These are phyloP conservation scores for Nakazawaea pomicola DNA, from an alignment of 805 yeast genomes.

Conservation along the genomic window DNA sequence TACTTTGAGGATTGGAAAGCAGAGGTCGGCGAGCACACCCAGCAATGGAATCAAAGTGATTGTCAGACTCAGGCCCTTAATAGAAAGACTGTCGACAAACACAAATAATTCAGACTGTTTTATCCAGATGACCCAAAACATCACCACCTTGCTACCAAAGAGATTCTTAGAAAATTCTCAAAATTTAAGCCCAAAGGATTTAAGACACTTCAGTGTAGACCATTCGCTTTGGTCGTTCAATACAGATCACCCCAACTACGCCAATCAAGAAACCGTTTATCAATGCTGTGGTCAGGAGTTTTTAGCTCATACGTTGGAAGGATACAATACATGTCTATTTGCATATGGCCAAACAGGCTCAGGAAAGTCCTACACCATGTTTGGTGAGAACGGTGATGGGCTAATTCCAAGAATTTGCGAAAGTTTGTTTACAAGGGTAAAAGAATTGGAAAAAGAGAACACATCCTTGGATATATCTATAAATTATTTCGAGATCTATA, in stretches of 20 bases:
- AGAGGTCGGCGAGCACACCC: not conserved
- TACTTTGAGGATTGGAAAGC: constrained; percentile 12
- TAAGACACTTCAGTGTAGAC: constrained; percentile 44
- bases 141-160: constrained; percentile 6
- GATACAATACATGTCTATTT: constrained; percentile 35
- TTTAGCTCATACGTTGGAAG: constrained; percentile 58
- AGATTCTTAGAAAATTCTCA: not conserved
- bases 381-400: constrained; percentile 55
- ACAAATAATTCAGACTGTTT: constrained; percentile 22
- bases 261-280: constrained; percentile 49
- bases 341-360: constrained; percentile 84
- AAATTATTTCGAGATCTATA: constrained; percentile 72
- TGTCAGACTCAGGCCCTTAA: constrained; percentile 8
- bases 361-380: constrained; percentile 83
- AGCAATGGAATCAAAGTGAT: constrained; percentile 14
- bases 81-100: constrained; percentile 12
- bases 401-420: constrained; percentile 58
- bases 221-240: constrained; percentile 46
- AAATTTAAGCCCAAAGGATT: not conserved
- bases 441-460: constrained; percentile 26
- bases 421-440: constrained; percentile 44
- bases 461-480: constrained; percentile 40
- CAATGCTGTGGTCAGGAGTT: constrained; percentile 51
- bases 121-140: constrained; percentile 12
- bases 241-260: constrained; percentile 25